phyloP scores from a whole-genome alignment of 345 rosid species.

The Luvunga scandens region DNA sequence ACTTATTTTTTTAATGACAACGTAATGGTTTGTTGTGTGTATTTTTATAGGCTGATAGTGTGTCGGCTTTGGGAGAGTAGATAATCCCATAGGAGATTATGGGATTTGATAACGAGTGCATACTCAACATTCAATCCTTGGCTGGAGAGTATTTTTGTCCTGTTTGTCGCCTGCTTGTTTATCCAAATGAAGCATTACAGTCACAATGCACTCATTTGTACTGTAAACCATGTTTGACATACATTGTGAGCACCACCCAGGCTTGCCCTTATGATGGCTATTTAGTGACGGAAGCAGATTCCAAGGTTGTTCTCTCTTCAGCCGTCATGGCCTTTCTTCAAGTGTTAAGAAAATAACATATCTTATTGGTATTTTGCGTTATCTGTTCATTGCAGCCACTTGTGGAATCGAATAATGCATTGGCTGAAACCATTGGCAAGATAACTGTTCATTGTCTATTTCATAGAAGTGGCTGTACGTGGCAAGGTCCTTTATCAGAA shows the following conservation, averaged over 20 bases:
- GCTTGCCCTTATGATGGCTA: slow-evolving; percentile 85
- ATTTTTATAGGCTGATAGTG: not conserved
- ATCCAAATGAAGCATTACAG: slow-evolving; percentile 84
- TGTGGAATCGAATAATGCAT: slow-evolving; percentile 51
- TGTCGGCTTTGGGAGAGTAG: slow-evolving; percentile 17
- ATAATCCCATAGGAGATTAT: slow-evolving; percentile 19
- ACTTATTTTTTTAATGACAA: not conserved
- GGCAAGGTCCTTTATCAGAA: slow-evolving; percentile 72
- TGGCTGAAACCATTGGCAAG: slow-evolving; percentile 69
- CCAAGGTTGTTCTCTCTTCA: slow-evolving; percentile 57
- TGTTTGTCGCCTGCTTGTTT: slow-evolving; percentile 66
- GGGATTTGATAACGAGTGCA: slow-evolving; percentile 84
- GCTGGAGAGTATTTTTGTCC: slow-evolving; percentile 82
- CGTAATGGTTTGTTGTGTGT: not conserved
- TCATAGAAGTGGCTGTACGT: slow-evolving; percentile 79
- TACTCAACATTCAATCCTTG: slow-evolving; percentile 63
- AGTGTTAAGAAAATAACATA: not conserved
- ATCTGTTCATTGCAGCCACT: slow-evolving; percentile 54
- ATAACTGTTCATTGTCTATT: slow-evolving; percentile 60
- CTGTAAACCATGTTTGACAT: slow-evolving; percentile 71
- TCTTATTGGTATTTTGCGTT: slow-evolving; percentile 10
- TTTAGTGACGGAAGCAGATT: slow-evolving; percentile 77
- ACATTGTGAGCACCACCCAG: slow-evolving; percentile 55
- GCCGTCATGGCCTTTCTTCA: not conserved
- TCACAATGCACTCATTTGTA: slow-evolving; percentile 80